Conservation (phyloP, 75 land plant species). For the Selaginella tamariscina region DNA sequence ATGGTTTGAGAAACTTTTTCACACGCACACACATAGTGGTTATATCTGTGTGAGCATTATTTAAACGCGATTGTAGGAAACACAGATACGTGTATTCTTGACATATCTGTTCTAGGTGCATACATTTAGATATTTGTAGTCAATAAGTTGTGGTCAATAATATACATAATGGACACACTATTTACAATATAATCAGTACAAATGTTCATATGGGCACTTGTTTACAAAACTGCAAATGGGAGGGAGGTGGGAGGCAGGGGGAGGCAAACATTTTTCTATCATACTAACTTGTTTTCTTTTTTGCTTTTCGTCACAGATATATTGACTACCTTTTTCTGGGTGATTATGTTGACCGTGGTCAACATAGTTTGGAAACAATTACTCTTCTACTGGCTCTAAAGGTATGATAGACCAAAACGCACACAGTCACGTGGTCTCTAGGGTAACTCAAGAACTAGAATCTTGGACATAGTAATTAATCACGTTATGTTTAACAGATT, state of each 20-base stretch:
- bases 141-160: background rate
- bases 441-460: background rate
- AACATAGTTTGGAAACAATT: constrained; percentile 85
- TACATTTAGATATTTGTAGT: no score
- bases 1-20: background rate
- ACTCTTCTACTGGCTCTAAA: constrained; percentile 73
- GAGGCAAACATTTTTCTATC: constrained; percentile 3
- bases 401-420: no score
- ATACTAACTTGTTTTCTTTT: background rate
- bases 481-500: constrained; percentile 34
- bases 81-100: no score
- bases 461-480: background rate
- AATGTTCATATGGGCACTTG: background rate
- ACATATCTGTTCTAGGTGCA: no score
- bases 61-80: no score
- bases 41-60: constrained; percentile 5
- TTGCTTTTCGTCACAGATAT: constrained; percentile 39
- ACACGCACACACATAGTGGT: background rate
- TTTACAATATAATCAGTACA: background rate
- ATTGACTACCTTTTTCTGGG: constrained; percentile 84
- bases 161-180: background rate
- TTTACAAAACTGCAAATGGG: background rate
- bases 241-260: background rate
- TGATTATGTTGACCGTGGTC: constrained; percentile 88
- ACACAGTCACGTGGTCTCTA: background rate